A percentile compares a stretch with the other conserved stretches of the same genome.
phyloP scores from a whole-genome alignment of 2,329 filamentous ascomycete genomes.

The Cucurbitaria berberidis region DNA sequence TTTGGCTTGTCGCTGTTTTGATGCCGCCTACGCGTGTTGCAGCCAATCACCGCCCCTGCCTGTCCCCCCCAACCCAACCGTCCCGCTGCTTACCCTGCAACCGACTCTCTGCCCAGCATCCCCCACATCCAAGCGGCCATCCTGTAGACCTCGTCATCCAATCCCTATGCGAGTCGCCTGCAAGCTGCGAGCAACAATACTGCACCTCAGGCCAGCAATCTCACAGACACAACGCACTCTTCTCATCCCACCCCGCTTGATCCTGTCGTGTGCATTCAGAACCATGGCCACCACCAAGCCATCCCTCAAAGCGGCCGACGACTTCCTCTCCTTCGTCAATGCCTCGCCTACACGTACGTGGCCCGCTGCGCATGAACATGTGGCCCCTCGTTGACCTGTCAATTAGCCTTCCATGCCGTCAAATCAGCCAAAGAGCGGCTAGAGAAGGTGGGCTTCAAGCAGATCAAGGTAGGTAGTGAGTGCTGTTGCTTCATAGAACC shows the following conservation, averaged over 20 bases:
- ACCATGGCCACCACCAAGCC: slow-evolving; percentile 48
- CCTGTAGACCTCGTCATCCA: slow-evolving; percentile 19
- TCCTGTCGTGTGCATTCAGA: slow-evolving; percentile 22
- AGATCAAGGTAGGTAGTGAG: slow-evolving; percentile 67
- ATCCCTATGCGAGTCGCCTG: slow-evolving; percentile 26
- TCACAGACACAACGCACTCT: no score
- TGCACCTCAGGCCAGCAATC: neutral
- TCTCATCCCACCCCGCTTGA: neutral
- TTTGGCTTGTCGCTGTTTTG: slow-evolving; percentile 40
- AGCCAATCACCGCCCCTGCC: slow-evolving; percentile 26
- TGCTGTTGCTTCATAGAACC: neutral
- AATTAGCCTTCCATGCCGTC: slow-evolving; percentile 91
- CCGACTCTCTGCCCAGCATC: slow-evolving; percentile 2
- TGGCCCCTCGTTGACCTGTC: slow-evolving; percentile 15
- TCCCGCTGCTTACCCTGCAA: slow-evolving; percentile 7
- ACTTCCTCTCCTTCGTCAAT: slow-evolving; percentile 94
- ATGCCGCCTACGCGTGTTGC: slow-evolving; percentile 23
- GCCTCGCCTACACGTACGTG: slow-evolving; percentile 86
- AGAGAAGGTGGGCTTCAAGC: slow-evolving; percentile 81
- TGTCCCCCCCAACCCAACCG: slow-evolving; percentile 11
- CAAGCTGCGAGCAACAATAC: neutral
- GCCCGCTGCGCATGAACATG: neutral
- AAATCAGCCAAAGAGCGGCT: slow-evolving; percentile 77
- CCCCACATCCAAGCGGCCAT: slow-evolving; percentile 17
- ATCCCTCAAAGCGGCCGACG: slow-evolving; percentile 64